Percentiles rank a stretch among this genome's conserved stretches.
phyloP scores from a whole-genome alignment of 2,329 filamentous ascomycete species.

The Diaporthe vexans region DNA sequence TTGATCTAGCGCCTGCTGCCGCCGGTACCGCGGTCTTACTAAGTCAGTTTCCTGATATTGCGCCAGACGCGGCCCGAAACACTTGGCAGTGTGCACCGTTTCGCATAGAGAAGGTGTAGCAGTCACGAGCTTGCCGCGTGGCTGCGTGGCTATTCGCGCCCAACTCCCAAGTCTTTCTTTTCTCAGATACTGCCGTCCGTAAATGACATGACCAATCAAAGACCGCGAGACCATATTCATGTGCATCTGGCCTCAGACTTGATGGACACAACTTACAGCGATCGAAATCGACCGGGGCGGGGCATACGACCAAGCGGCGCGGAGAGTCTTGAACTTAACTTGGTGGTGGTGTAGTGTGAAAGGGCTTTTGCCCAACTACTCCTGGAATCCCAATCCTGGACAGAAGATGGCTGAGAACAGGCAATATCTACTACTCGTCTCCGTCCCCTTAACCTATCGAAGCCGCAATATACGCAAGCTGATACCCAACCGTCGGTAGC shows the following conservation, averaged over 20 bases:
- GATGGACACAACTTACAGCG: too few relatives aligned
- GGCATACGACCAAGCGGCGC: too few relatives aligned
- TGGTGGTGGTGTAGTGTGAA: background rate
- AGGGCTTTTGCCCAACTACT: background rate
- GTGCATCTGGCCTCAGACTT: background rate
- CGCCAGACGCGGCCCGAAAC: conserved; percentile 7
- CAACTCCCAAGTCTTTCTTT: background rate
- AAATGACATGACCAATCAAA: too few relatives aligned
- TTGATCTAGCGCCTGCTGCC: background rate
- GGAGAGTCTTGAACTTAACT: background rate
- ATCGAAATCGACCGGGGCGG: too few relatives aligned
- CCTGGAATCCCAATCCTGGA: too few relatives aligned
- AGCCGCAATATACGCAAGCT: too few relatives aligned
- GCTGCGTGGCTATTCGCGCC: background rate
- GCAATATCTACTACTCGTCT: too few relatives aligned
- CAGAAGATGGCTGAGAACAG: too few relatives aligned
- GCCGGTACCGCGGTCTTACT: background rate
- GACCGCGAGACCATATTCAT: rapidly evolving
- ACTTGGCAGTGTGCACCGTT: conserved; percentile 5
- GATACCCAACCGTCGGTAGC: too few relatives aligned
- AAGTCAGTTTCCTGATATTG: conserved; percentile 12
- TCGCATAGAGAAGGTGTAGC: background rate
- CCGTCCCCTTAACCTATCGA: too few relatives aligned
- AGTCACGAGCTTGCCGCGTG: background rate
- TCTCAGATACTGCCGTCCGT: too few relatives aligned